Evolutionary conservation across 1,284 basidiomycete genomes (phyloP).

Genomic region (Pseudozyma sp.): DNA sequence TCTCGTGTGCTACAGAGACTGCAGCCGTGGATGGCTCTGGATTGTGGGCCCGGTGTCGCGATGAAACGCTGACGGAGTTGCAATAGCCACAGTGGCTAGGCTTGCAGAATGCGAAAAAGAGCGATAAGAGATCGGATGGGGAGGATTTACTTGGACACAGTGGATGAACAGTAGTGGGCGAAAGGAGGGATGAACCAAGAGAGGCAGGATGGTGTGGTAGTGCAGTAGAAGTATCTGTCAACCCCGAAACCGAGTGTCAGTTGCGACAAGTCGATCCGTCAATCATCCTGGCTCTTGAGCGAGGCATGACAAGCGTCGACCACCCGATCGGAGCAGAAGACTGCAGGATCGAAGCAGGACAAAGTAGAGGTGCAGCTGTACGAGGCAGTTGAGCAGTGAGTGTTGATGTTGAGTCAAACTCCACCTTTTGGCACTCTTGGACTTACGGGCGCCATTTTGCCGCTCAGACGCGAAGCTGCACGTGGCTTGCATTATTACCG

Average conservation of each 20-base stretch:
- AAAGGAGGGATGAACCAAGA: background rate
- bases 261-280: slow-evolving; percentile 27
- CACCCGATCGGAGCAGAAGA: background rate
- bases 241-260: slow-evolving; percentile 32
- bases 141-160: background rate
- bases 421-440: slow-evolving; percentile 13
- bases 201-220: background rate
- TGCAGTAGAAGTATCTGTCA: slow-evolving; percentile 44
- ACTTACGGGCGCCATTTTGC: slow-evolving; percentile 1
- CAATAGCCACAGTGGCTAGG: background rate
- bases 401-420: slow-evolving; percentile 49
- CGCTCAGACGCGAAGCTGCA: slow-evolving; percentile 13
- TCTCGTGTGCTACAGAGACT: background rate
- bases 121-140: slow-evolving; percentile 5
- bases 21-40: background rate
- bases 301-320: background rate
- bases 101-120: background rate
- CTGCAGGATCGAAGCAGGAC: background rate
- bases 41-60: background rate
- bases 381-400: slow-evolving; percentile 27
- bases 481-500: slow-evolving; percentile 16
- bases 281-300: background rate
- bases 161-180: background rate
- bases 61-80: background rate
- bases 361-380: slow-evolving; percentile 1